Percentiles rank a stretch among this genome's conserved stretches.
Evolutionary conservation across 768 basidiomycete species (phyloP).

Genomic region (Austroboletus eburneus): DNA sequence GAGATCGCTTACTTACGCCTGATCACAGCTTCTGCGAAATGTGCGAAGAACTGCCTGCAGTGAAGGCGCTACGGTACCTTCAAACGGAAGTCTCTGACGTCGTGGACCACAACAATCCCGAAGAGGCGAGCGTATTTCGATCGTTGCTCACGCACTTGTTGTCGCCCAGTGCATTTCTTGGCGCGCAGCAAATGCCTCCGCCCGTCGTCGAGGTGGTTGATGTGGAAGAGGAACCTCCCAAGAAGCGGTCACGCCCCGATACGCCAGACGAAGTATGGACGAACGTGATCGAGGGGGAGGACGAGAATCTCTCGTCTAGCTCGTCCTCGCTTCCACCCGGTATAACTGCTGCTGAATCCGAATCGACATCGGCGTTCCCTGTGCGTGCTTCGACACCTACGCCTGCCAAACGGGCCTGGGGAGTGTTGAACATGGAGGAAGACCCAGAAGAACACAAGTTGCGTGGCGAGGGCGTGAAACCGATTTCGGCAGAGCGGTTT

Average conservation of each 20-base stretch:
- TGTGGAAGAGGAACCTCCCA: constrained; percentile 32
- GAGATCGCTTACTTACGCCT: neutral
- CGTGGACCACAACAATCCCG: constrained; percentile 61
- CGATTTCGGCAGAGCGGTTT: constrained; percentile 47
- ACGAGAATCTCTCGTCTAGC: constrained; percentile 12
- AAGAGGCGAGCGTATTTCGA: constrained; percentile 61
- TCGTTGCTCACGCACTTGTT: constrained; percentile 64
- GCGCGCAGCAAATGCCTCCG: no score
- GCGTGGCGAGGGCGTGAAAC: constrained; percentile 28
- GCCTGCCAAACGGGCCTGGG: constrained; percentile 18
- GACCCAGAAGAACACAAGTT: constrained; percentile 24
- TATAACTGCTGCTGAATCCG: no score
- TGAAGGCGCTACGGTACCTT: constrained; percentile 68
- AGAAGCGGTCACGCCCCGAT: constrained; percentile 43
- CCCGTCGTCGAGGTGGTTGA: no score
- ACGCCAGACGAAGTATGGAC: constrained; percentile 43
- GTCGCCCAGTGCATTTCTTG: constrained; percentile 26
- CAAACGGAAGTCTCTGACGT: constrained; percentile 65
- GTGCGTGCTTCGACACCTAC: constrained; percentile 6
- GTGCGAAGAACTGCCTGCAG: constrained; percentile 54
- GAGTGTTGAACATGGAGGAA: constrained; percentile 26
- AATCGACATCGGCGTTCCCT: no score
- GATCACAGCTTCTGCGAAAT: constrained; percentile 71
- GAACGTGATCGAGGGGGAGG: constrained; percentile 35
- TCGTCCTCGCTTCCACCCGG: no score